Evolutionary conservation across 345 rosid species (phyloP).

Genomic region (Microcos paniculata): DNA sequence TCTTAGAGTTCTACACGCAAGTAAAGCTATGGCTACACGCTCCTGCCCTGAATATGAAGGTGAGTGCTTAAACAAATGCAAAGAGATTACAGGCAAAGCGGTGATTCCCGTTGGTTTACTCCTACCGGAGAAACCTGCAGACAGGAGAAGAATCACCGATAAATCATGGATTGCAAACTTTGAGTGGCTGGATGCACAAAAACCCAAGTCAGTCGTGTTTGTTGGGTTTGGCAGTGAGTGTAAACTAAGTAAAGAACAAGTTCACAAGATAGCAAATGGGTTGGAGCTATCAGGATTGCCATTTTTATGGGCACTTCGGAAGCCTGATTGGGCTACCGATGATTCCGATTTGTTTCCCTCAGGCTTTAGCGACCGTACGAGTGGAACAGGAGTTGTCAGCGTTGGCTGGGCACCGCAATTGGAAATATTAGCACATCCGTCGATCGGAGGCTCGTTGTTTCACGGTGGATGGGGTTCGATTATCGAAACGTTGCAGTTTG

Average conservation of each 20-base stretch:
- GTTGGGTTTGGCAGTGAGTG: background rate
- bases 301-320: background rate
- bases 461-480: constrained; percentile 28
- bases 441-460: constrained; percentile 13
- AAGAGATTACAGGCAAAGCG: background rate
- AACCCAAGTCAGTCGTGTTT: background rate
- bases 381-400: background rate
- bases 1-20: background rate
- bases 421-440: background rate
- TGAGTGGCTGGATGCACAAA: background rate
- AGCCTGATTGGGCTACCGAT: background rate
- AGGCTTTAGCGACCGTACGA: background rate
- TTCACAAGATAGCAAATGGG: background rate
- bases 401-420: constrained; percentile 4
- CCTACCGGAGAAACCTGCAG: constrained; percentile 8
- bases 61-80: background rate
- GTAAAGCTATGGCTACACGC: constrained; percentile 14
- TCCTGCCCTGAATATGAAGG: constrained; percentile 20
- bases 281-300: background rate
- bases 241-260: background rate
- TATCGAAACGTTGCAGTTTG: constrained; percentile 26
- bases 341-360: background rate
- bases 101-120: constrained; percentile 23
- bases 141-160: background rate
- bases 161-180: background rate